A percentile compares a stretch with the other conserved stretches of the same genome.
Conservation (phyloP, 2,329 filamentous ascomycete species). For the Lasiodiplodia citricola region DNA sequence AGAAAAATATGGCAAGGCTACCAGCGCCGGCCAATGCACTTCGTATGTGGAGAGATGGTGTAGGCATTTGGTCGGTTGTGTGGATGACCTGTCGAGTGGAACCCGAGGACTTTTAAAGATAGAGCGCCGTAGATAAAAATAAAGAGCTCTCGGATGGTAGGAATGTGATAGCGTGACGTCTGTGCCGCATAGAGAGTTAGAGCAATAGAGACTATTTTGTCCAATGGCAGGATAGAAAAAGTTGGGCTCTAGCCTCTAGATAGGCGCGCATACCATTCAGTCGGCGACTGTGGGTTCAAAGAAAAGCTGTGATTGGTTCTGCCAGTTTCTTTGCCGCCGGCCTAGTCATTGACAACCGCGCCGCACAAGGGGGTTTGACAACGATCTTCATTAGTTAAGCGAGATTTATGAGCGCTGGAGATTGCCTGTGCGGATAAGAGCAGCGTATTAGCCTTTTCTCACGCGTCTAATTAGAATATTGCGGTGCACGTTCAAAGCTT, state of each 20-base stretch:
- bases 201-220: not conserved
- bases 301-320: not conserved
- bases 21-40: not conserved
- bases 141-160: not conserved
- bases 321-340: not conserved
- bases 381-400: not conserved
- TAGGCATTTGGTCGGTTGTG: not conserved
- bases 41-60: not conserved
- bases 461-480: not conserved
- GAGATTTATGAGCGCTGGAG: not conserved
- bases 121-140: not conserved
- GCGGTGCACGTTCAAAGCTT: not conserved
- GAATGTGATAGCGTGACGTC: not conserved
- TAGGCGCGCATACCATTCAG: not conserved
- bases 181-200: not conserved
- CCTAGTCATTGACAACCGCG: not conserved
- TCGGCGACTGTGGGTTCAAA: not conserved
- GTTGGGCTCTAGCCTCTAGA: not conserved
- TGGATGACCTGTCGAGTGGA: not conserved
- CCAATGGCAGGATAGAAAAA: not conserved
- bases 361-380: not conserved
- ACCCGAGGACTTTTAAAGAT: not conserved
- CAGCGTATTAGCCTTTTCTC: not conserved
- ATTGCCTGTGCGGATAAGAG: not conserved
- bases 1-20: not conserved